A percentile compares a stretch with the other conserved stretches of the same genome.
These are phyloP conservation scores for Passiflora organensis DNA, from an alignment of 345 rosid species.

Conservation along the genomic window DNA sequence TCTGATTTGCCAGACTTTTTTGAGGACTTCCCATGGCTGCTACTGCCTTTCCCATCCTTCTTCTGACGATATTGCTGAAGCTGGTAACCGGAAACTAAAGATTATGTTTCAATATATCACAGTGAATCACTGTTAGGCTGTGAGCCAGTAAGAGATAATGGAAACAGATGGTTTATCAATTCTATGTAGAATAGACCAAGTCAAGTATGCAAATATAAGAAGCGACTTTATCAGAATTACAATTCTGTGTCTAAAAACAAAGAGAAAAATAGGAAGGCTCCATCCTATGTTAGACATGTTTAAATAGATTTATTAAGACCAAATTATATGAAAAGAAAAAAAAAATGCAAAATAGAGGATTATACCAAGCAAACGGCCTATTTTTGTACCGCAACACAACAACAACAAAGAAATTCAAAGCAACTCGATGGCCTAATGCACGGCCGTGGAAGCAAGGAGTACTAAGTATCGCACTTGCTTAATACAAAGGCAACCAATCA, in stretches of 20 bases:
- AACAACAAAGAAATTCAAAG: no score
- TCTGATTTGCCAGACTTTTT: constrained; percentile 55
- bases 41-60: constrained; percentile 70
- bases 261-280: no score
- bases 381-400: no score
- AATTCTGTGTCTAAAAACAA: background rate
- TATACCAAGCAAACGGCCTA: no score
- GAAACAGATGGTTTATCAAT: background rate
- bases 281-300: no score
- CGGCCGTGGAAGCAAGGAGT: no score
- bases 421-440: no score
- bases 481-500: no score
- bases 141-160: background rate
- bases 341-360: no score
- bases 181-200: background rate
- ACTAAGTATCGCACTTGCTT: no score
- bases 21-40: constrained; percentile 68
- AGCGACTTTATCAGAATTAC: background rate
- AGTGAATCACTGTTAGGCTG: background rate
- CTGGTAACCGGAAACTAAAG: constrained; percentile 34
- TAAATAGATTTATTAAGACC: no score
- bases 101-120: constrained; percentile 9
- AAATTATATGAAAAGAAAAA: no score
- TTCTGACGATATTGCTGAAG: constrained; percentile 95
- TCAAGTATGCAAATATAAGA: background rate